phyloP scores from a whole-genome alignment of 257 asterid species.

The Marsdenia floribunda region DNA sequence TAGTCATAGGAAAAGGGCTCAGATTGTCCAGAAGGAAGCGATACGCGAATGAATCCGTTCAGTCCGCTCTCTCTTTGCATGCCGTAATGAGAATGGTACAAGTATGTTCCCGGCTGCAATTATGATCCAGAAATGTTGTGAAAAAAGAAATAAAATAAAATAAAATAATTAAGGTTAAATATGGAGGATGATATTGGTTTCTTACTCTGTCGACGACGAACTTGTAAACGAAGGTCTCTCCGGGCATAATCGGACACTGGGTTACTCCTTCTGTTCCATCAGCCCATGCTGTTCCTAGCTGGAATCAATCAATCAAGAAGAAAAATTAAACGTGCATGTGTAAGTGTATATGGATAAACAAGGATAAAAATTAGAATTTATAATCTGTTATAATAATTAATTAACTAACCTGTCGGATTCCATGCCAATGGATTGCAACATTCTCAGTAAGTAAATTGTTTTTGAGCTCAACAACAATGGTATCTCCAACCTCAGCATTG shows the following conservation, averaged over 20 bases:
- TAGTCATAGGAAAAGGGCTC: slow-evolving; percentile 70
- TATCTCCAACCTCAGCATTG: slow-evolving; percentile 70
- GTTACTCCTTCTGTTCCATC: slow-evolving; percentile 97
- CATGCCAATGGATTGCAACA: slow-evolving; percentile 94
- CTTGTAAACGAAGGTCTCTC: slow-evolving; percentile 69
- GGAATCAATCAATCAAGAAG: not conserved
- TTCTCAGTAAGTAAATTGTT: slow-evolving; percentile 70
- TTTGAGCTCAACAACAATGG: slow-evolving; percentile 67
- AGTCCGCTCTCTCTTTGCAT: slow-evolving; percentile 85
- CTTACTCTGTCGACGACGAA: slow-evolving; percentile 82
- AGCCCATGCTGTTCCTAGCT: slow-evolving; percentile 91
- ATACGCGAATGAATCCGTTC: slow-evolving; percentile 61
- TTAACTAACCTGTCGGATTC: slow-evolving; percentile 71
- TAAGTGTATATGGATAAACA: no score
- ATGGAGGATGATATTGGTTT: no score
- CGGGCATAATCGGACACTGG: slow-evolving; percentile 83
- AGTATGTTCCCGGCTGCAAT: slow-evolving; percentile 72
- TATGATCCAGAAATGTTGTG: no score
- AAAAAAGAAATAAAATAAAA: no score
- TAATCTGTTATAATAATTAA: no score
- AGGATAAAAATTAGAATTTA: no score
- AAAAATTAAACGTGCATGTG: no score
- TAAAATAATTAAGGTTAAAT: no score
- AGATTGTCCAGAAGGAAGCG: slow-evolving; percentile 46
- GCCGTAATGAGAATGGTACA: slow-evolving; percentile 93